These are phyloP conservation scores for Francoa sonchifolia DNA, from an alignment of 441 rosid species.

Conservation along the genomic window DNA sequence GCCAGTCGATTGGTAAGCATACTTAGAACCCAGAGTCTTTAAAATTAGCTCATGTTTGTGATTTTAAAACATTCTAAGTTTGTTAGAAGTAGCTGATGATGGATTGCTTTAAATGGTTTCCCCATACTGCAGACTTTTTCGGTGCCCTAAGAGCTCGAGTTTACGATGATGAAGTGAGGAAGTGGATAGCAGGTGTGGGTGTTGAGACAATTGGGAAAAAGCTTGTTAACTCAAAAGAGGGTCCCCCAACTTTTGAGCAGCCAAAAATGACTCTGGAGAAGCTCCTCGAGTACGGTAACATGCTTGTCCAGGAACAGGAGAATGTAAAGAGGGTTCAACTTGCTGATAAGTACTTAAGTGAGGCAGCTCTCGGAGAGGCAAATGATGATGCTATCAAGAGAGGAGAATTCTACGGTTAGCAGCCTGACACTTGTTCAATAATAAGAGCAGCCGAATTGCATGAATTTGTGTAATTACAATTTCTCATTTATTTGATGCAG, in stretches of 20 bases:
- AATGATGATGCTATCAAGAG: constrained; percentile 54
- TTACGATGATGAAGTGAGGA: constrained; percentile 95
- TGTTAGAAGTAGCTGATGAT: too few species aligned
- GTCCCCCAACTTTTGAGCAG: constrained; percentile 66
- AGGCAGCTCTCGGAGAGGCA: constrained; percentile 90
- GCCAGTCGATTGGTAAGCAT: constrained; percentile 78
- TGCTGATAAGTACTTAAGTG: constrained; percentile 71
- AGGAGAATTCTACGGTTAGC: constrained; percentile 69
- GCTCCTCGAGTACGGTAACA: constrained; percentile 72
- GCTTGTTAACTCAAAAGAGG: constrained; percentile 84
- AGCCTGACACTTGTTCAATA: constrained; percentile 23
- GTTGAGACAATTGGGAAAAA: constrained; percentile 57
- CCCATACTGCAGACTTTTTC: constrained; percentile 49
- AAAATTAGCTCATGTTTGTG: too few species aligned
- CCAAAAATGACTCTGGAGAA: constrained; percentile 66
- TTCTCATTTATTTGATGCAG: constrained; percentile 21
- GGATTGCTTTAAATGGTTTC: too few species aligned
- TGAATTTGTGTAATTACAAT: too few species aligned
- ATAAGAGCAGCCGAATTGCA: too few species aligned
- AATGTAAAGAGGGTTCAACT: constrained; percentile 96
- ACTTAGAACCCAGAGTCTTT: too few species aligned
- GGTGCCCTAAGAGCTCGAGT: constrained; percentile 96
- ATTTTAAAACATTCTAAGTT: too few species aligned
- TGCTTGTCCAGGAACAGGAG: constrained; percentile 88
- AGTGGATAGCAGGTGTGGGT: constrained; percentile 55